Conservation (phyloP, 2,329 filamentous ascomycete species). For the Cladobotryum mycophilum region DNA sequence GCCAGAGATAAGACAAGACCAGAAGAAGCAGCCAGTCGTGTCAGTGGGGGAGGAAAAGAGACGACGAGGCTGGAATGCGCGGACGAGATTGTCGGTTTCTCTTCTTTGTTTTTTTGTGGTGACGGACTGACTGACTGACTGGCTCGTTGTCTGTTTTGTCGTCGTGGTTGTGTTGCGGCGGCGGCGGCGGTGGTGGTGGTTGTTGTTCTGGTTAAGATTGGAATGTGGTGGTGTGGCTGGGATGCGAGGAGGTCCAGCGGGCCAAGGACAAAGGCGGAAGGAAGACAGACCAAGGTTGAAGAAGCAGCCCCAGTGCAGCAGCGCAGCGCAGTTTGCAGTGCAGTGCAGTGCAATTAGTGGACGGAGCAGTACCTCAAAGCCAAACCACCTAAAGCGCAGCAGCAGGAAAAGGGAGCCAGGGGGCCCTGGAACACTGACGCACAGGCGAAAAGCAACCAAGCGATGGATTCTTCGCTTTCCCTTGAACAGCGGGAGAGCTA, state of each 20-base stretch:
- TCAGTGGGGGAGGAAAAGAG: neutral
- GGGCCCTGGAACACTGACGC: neutral
- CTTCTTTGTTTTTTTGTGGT: no score
- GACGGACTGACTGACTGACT: neutral
- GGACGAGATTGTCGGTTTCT: neutral
- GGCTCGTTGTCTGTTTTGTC: no score
- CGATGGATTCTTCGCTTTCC: neutral
- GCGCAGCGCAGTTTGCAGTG: no score
- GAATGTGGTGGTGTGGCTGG: conserved; percentile 6
- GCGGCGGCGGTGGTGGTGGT: no score
- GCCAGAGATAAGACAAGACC: neutral
- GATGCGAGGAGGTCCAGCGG: neutral
- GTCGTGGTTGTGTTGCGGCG: no score
- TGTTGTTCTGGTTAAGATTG: conserved; percentile 3
- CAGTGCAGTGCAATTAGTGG: no score
- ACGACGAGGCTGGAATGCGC: conserved; percentile 6
- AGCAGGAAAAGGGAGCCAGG: no score
- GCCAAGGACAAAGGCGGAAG: no score
- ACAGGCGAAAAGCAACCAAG: conserved; percentile 1
- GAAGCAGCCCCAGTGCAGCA: neutral
- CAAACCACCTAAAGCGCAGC: no score
- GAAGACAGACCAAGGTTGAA: no score
- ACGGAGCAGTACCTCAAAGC: no score
- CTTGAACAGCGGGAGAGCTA: neutral
- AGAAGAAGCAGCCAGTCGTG: neutral